Evolutionary conservation across 257 asterid genomes (phyloP), one percentile per base, ranked within the genome.

Genomic region (Solanum ossicruentum): DNA sequence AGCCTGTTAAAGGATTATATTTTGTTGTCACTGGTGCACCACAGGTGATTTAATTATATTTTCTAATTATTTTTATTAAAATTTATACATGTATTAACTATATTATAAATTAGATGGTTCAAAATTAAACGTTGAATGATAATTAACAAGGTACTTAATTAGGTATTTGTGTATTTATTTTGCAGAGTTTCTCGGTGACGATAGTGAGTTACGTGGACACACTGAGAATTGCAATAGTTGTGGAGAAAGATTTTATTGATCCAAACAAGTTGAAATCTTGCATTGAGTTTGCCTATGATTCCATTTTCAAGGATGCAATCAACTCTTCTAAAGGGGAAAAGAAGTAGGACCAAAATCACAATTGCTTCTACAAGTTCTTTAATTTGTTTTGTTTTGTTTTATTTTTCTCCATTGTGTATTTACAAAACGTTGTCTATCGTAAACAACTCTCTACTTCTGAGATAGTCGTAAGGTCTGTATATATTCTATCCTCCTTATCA

Each of bases 231-330:
- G 91, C 92, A 13, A 78, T 93, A 84, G 89, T 88, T n/a, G 32
- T 66, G 71, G 95, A 91, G 89, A 91, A 92, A 63, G 95, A 90
- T 63, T 92, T 87, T 70, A 70, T 93, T 11, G 95, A 93, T 86
- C 89, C 89, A 23, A 87, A 87, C 7, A 92, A 87, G 85, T 84
- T 94, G 36, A 92, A 87, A 80, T 86, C 93, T 3, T 92, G 92
- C 39, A 88, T 94, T 56, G 90, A 92, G 10, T 36, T 84, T 65
- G 94, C 96, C 7, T 92, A 87, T 77, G 88, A 94, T 6, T 12
- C 86, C 15, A 91, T 94, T 83, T 86, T 47, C 47, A 88, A 88
- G 83, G 95, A 91, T 0, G 91, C 93, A 8, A 80, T 91, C 43
- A 49, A 87, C 55, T 28, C 86, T 79, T 51, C 84, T 58, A 12